Conservation (phyloP, 768 basidiomycete species). For the Saitozyma sp. region DNA sequence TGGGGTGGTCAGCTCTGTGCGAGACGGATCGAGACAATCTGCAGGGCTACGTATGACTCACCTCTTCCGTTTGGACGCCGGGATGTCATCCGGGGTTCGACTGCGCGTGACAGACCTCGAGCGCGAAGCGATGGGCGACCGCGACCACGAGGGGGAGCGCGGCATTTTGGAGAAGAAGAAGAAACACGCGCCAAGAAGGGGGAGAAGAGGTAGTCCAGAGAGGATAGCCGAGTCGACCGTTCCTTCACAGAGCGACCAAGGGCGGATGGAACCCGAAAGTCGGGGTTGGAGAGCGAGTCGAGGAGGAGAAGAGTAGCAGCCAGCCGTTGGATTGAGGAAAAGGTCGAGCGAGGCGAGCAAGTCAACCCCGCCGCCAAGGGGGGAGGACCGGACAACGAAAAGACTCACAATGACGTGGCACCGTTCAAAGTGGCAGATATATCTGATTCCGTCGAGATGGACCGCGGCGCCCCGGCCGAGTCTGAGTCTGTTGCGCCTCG, state of each 20-base stretch:
- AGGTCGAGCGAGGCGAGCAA: not conserved
- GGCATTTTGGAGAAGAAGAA: conserved; percentile 15
- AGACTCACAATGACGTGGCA: not conserved
- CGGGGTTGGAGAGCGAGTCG: too few species aligned
- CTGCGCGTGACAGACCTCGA: conserved; percentile 8
- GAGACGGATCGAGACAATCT: not conserved
- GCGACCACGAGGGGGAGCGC: conserved; percentile 23
- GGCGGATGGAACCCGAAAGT: too few species aligned
- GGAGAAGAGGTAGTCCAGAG: too few species aligned
- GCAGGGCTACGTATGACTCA: conserved; percentile 1
- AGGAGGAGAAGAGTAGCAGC: too few species aligned
- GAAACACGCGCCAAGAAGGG: too few species aligned
- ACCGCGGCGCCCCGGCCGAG: too few species aligned
- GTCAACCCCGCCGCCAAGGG: not conserved
- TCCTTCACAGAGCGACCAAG: too few species aligned
- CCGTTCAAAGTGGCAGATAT: too few species aligned
- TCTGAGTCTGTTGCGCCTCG: too few species aligned
- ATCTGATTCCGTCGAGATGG: too few species aligned
- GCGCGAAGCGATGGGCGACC: conserved; percentile 14
- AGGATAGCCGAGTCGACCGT: too few species aligned
- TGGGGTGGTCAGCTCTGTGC: conserved; percentile 17
- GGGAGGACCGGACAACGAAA: not conserved
- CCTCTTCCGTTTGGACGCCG: conserved; percentile 11
- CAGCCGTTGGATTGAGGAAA: too few species aligned
- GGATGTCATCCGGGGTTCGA: not conserved